Percentiles rank a stretch among this genome's conserved stretches.
Evolutionary conservation across 805 yeast genomes (phyloP).

Genomic region (Starmerella kuoi): DNA sequence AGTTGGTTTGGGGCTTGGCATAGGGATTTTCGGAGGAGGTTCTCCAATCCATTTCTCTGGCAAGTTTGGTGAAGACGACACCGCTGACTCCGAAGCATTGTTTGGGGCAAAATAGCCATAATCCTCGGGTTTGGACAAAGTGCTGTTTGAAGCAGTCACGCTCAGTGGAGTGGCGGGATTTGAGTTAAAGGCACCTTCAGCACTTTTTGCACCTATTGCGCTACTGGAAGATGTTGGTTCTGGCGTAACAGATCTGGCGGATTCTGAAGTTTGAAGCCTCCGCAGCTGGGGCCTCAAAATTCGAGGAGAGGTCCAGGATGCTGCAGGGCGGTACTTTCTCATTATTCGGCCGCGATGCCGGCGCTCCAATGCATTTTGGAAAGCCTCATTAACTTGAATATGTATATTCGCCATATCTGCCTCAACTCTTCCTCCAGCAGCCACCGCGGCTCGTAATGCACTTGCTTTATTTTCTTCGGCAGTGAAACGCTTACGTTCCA

Average conservation of each 20-base stretch:
- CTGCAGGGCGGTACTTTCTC: conserved; percentile 17
- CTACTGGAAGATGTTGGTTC: too few species aligned
- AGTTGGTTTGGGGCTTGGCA: too few species aligned
- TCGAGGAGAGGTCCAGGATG: conserved; percentile 18
- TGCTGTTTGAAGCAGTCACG: too few species aligned
- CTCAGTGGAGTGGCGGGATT: too few species aligned
- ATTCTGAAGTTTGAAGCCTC: conserved; percentile 2
- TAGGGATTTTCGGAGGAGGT: not conserved
- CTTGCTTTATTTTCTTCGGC: conserved; percentile 8
- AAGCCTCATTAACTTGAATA: conserved; percentile 14
- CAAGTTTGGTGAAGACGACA: not conserved
- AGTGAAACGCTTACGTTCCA: not conserved
- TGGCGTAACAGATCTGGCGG: too few species aligned
- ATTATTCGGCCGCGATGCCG: conserved; percentile 6
- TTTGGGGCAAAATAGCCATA: too few species aligned
- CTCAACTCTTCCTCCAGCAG: conserved; percentile 19
- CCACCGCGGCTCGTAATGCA: conserved; percentile 20
- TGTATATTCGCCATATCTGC: conserved; percentile 16
- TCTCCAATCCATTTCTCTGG: not conserved
- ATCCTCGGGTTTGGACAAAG: too few species aligned
- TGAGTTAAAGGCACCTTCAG: too few species aligned
- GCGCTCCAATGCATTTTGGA: conserved; percentile 4
- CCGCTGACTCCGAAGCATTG: not conserved
- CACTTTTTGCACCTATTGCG: too few species aligned
- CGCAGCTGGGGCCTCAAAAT: conserved; percentile 4